Evolutionary conservation across 805 yeast genomes (phyloP), one percentile per base, ranked within the genome.

Genomic region (Pichia insulana): DNA sequence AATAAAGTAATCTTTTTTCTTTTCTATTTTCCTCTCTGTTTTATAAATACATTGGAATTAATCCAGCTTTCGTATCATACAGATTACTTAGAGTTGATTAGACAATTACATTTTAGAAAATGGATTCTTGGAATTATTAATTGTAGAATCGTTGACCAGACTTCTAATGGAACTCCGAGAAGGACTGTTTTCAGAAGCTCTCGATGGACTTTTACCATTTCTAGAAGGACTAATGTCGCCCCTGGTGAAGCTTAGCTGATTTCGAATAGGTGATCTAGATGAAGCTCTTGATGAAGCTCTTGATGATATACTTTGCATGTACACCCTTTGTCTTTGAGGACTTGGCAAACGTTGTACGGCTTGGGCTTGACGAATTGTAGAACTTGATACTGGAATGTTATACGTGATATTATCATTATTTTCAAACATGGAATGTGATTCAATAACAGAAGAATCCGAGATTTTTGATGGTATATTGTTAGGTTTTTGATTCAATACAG

Each of bases 381-480:
- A 43, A n/a, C 26, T 15, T 13, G 25, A 20, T 28, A 27, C 27
- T 26, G 42, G 37, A 25, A 43, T 43, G 28, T 50, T 43, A 40
- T 55, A 55, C 5, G 46, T 42, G 7, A 30, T 35, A 33, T 34
- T 43, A 27, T 36, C 16, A 5, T 37, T 30, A 34, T 34, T 44
- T 28, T 52, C 51, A 31, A 50, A 55, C 59, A 55, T 55, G 2
- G 57, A 51, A 41, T 51, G 48, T 19, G 40, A 46, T 27, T 43
- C 40, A 7, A 43, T 17, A 15, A 13, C 16, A 4, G 30, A 16
- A 17, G 36, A 25, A 25, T 31, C 37, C 18, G 12, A 22, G 30
- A 20, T 27, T 3, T 25, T 32, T 11, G 18, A 16, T 7, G 31
- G 31, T 28, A 28, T 28, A 28, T 28, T 28, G 15, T 28, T 28